Evolutionary conservation across 768 basidiomycete genomes (phyloP).

Genomic region (Amanita rubescens): DNA sequence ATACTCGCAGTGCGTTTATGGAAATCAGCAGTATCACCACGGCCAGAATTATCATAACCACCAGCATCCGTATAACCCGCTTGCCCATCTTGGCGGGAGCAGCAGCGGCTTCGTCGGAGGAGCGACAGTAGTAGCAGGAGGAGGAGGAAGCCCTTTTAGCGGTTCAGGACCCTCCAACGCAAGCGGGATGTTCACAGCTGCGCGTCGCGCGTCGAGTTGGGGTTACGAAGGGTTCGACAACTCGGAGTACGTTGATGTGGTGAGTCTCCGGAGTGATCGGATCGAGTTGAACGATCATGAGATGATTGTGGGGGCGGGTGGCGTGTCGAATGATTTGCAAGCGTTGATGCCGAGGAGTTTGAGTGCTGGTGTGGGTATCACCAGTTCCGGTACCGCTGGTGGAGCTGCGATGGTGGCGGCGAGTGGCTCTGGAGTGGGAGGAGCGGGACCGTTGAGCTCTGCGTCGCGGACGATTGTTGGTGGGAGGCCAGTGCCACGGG

Average conservation of each 20-base stretch:
- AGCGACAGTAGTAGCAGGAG: background rate
- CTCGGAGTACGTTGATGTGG: slow-evolving; percentile 25
- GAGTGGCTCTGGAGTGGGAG: background rate
- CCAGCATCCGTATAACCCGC: background rate
- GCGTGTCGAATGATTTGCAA: slow-evolving; percentile 9
- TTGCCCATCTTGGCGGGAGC: background rate
- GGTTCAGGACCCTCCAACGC: background rate
- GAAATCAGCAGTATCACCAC: background rate
- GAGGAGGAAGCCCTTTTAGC: background rate
- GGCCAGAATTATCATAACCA: background rate
- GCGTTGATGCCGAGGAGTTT: slow-evolving; percentile 11
- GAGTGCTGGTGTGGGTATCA: background rate
- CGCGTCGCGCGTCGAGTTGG: slow-evolving; percentile 61
- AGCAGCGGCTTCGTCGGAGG: background rate
- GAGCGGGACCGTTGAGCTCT: background rate
- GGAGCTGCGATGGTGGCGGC: background rate
- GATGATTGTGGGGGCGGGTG: slow-evolving; percentile 16
- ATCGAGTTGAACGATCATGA: slow-evolving; percentile 39
- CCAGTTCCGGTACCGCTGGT: background rate
- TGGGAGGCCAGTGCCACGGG: background rate
- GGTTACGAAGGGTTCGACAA: slow-evolving; percentile 37
- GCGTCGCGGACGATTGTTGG: background rate
- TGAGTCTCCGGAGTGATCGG: slow-evolving; percentile 30
- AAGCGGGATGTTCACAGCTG: slow-evolving; percentile 29
- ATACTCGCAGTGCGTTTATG: background rate